Conservation (phyloP, 345 rosid genomes). For the Eutrema yunnanense region DNA sequence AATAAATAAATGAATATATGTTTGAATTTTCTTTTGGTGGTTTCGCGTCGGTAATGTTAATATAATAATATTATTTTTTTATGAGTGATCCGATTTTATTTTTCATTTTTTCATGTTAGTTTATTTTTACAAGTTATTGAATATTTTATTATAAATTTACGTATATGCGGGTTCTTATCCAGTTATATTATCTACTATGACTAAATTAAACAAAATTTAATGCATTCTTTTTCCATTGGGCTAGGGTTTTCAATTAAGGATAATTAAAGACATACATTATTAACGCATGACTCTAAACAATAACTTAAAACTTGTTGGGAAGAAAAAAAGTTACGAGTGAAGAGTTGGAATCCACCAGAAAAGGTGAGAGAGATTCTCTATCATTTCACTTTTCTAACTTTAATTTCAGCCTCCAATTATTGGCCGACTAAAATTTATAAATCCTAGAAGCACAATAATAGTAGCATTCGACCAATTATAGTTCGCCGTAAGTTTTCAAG, state of each 20-base stretch:
- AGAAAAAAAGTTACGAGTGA: conserved; percentile 14
- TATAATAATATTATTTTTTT: too few species aligned
- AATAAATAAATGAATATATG: too few species aligned
- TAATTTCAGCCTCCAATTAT: conserved; percentile 25
- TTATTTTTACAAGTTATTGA: too few species aligned
- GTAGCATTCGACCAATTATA: conserved; percentile 29
- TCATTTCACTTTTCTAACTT: conserved; percentile 12
- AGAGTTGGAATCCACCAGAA: conserved; percentile 32
- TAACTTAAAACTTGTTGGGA: conserved; percentile 6
- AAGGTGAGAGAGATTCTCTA: conserved; percentile 19
- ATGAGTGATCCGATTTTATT: too few species aligned
- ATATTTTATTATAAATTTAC: too few species aligned
- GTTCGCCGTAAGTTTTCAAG: conserved; percentile 17
- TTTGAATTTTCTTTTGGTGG: too few species aligned
- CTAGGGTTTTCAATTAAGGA: conserved; percentile 10
- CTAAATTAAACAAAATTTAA: not conserved
- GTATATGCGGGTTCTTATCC: too few species aligned
- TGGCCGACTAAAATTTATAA: conserved; percentile 16
- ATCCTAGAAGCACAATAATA: conserved; percentile 21
- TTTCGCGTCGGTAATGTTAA: too few species aligned
- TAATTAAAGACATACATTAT: not conserved
- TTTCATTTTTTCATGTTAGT: too few species aligned
- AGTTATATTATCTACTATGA: not conserved
- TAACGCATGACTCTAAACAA: conserved; percentile 1
- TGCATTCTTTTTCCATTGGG: not conserved